phyloP scores from a whole-genome alignment of 2,329 filamentous ascomycete genomes.

The Penicillium sp. region DNA sequence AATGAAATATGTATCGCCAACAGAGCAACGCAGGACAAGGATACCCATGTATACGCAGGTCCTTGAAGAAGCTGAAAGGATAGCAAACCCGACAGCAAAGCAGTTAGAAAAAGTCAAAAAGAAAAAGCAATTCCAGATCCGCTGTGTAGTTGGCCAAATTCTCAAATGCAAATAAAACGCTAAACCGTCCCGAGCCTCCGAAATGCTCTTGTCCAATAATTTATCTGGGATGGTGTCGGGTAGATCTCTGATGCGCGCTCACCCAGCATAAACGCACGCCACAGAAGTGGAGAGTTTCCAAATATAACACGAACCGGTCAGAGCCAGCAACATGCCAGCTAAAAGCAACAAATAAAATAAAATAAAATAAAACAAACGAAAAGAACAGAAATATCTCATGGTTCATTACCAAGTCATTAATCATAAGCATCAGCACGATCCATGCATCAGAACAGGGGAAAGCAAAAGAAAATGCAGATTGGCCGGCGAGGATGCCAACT shows the following conservation, averaged over 20 bases:
- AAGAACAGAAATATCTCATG: neutral
- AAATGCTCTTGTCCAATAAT: constrained; percentile 13
- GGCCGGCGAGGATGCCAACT: constrained; percentile 3
- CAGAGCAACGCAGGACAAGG: constrained; percentile 13
- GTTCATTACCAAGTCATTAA: neutral
- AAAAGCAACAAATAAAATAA: constrained; percentile 8
- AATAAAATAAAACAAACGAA: constrained; percentile 1
- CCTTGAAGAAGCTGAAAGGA: too few relatives aligned
- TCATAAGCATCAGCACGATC: neutral
- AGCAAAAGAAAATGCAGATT: constrained; percentile 5
- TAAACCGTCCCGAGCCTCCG: constrained; percentile 10
- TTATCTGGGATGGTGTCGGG: neutral
- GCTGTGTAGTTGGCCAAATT: constrained; percentile 1
- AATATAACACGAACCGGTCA: neutral
- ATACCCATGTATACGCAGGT: constrained; percentile 9
- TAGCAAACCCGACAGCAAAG: too few relatives aligned
- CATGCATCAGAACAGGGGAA: neutral
- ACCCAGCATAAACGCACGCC: constrained; percentile 3
- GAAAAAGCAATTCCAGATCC: neutral
- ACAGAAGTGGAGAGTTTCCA: neutral
- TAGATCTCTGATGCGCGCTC: constrained; percentile 3
- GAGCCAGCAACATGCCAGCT: neutral
- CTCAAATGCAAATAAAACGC: constrained; percentile 9
- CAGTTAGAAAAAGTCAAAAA: constrained; percentile 5
- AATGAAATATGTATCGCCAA: constrained; percentile 20